phyloP scores from a whole-genome alignment of 176 grass and related monocot genomes.

The Areca catechu region DNA sequence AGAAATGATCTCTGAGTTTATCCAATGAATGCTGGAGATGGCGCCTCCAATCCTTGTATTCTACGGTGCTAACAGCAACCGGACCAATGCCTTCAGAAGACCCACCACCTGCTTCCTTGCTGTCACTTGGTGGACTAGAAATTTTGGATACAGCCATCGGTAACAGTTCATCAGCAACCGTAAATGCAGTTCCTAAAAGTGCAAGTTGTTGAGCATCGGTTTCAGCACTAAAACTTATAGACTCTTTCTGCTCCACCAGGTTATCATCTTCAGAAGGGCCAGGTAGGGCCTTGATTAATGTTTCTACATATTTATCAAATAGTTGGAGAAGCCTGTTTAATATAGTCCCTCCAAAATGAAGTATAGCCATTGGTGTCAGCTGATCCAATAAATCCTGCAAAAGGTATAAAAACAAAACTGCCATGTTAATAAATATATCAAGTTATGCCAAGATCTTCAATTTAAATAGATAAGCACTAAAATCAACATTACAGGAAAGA shows the following conservation, averaged over 20 bases:
- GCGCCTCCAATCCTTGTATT: slow-evolving; percentile 93
- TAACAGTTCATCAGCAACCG: slow-evolving; percentile 70
- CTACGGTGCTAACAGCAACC: slow-evolving; percentile 37
- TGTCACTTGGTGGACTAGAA: slow-evolving; percentile 53
- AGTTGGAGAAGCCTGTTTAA: slow-evolving; percentile 75
- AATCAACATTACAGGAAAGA: too few species aligned
- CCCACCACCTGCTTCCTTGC: slow-evolving; percentile 49
- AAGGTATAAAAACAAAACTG: background rate
- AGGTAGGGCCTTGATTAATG: slow-evolving; percentile 73
- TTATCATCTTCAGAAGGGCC: slow-evolving; percentile 79
- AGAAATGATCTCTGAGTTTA: slow-evolving; percentile 90
- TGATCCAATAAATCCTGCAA: slow-evolving; percentile 89
- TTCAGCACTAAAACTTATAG: slow-evolving; percentile 71
- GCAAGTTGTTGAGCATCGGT: slow-evolving; percentile 70
- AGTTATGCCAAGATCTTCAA: slow-evolving; percentile 1
- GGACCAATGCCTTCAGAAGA: slow-evolving; percentile 40
- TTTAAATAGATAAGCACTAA: too few species aligned
- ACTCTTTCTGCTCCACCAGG: slow-evolving; percentile 57
- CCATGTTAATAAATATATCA: slow-evolving; percentile 13
- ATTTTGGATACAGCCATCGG: slow-evolving; percentile 68
- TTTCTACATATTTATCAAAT: slow-evolving; percentile 78
- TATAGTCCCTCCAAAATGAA: slow-evolving; percentile 83
- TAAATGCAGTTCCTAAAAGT: slow-evolving; percentile 66
- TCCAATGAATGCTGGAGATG: slow-evolving; percentile 78
- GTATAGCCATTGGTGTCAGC: slow-evolving; percentile 66